Evolutionary conservation across 2,329 filamentous ascomycete genomes (phyloP), one percentile per base, ranked within the genome.

Genomic region (Botrytis sinoallii): DNA sequence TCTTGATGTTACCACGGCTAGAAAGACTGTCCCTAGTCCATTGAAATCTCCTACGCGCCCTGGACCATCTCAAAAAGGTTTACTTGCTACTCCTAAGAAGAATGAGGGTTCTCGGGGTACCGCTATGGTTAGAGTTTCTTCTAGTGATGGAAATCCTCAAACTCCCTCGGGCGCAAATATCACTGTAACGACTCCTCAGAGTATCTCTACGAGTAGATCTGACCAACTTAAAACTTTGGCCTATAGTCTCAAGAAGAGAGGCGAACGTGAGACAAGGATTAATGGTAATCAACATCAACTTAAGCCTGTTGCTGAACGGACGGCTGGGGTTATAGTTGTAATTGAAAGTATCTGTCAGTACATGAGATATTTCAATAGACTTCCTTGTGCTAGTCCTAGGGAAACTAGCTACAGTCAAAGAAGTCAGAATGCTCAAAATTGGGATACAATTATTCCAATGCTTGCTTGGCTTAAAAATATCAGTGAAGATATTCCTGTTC

Each of bases 71-170:
- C 76, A 79, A 55, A 81, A 77, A 70, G 76, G 64, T 70, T 75
- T 77, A 22, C 81, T 83, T 40, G 77, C 81, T 22, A 85, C 85
- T 1, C 83, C 85, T 0, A 83, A 82, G 73, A 86, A 84, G 77
- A 83, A 84, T 35, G 73, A 81, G 38, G 75, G 77, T 14, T 75
- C 79, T 66, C 79, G 84, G 81, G 77, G 78, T 77, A 48, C 78
- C 4, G 77, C 79, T 35, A 82, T 83, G 80, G 82, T 83, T 64
- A 82, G 82, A 57, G 80, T 83, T 22, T 83, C 84, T 42, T 82
- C 81, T 9, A 78, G 76, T 20, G 83, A 84, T 71, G 79, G 79
- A 52, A 83, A 85, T 76, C 82, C 79, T 38, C 83, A 80, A 38
- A 84, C 83, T 8, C 83, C 84, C 72, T 75, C 81, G 61, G 76